Conservation (phyloP, 371 early-diverging fungal genomes). For the Umbelopsis sp. region DNA sequence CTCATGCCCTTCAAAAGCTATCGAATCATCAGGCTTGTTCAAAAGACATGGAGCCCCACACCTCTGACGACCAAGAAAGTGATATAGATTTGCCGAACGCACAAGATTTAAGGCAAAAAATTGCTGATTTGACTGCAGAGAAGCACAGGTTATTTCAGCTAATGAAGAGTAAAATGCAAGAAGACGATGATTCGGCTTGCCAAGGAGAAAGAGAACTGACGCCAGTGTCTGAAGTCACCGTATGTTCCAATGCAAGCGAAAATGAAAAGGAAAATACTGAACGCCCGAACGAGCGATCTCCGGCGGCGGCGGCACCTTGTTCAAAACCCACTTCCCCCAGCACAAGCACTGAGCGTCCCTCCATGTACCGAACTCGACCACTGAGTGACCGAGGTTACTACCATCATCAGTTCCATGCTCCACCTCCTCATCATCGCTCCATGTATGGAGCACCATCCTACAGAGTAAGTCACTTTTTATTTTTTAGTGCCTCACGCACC, state of each 20-base stretch:
- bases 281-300: not conserved
- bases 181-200: not conserved
- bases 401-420: not conserved
- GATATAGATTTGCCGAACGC: not conserved
- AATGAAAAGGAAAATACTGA: conserved; percentile 15
- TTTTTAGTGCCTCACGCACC: not conserved
- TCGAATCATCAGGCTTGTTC: not conserved
- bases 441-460: not conserved
- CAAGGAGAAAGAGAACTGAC: not conserved
- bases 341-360: not conserved
- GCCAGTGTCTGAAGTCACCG: not conserved
- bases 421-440: not conserved
- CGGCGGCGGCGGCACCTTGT: not conserved
- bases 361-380: conserved; percentile 8
- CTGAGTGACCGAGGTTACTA: conserved; percentile 16
- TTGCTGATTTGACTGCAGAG: conserved; percentile 14
- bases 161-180: conserved; percentile 16
- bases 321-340: not conserved
- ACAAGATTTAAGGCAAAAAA: conserved; percentile 7
- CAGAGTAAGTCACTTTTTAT: conserved; percentile 1
- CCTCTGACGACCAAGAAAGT: not conserved
- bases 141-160: conserved; percentile 11
- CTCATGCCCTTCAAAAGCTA: not conserved
- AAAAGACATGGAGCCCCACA: not conserved
- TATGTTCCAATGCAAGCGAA: not conserved